Conservation (phyloP, 2,329 filamentous ascomycete genomes). For the Pseudocercospora fuligena region DNA sequence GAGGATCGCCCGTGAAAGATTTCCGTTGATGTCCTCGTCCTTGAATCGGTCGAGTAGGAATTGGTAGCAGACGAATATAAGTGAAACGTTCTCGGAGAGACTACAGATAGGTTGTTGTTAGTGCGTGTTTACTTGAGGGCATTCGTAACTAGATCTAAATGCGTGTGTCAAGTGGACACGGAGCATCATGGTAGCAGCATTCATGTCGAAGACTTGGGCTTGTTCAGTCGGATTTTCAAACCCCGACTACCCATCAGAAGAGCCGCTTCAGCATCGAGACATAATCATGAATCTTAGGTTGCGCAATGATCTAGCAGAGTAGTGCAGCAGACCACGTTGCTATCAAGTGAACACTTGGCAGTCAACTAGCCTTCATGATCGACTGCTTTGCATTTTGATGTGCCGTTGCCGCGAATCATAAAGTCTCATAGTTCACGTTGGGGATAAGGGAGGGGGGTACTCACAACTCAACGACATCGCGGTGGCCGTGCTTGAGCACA, state of each 20-base stretch:
- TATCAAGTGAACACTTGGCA: background rate
- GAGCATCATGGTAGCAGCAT: background rate
- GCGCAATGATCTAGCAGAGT: background rate
- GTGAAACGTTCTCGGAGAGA: slow-evolving; percentile 40
- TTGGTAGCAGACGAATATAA: slow-evolving; percentile 54
- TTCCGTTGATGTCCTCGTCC: slow-evolving; percentile 51
- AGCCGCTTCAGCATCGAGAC: background rate
- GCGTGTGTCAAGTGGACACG: background rate
- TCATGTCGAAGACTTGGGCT: background rate
- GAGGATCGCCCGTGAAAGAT: slow-evolving; percentile 48
- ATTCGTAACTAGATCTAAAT: background rate
- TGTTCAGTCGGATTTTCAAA: background rate
- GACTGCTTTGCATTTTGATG: background rate
- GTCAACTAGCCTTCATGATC: background rate
- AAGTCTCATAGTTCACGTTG: background rate
- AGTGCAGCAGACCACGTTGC: background rate
- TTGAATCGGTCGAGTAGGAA: slow-evolving; percentile 55
- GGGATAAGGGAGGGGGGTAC: slow-evolving; percentile 29
- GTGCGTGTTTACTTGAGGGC: slow-evolving; percentile 8
- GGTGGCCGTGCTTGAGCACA: slow-evolving; percentile 53
- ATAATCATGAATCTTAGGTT: background rate
- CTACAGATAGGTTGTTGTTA: slow-evolving; percentile 21
- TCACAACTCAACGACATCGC: slow-evolving; percentile 51
- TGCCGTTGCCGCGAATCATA: background rate
- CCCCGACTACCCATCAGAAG: background rate